Conservation (phyloP, 164 flowering plant species). For the Annona squamosa region DNA sequence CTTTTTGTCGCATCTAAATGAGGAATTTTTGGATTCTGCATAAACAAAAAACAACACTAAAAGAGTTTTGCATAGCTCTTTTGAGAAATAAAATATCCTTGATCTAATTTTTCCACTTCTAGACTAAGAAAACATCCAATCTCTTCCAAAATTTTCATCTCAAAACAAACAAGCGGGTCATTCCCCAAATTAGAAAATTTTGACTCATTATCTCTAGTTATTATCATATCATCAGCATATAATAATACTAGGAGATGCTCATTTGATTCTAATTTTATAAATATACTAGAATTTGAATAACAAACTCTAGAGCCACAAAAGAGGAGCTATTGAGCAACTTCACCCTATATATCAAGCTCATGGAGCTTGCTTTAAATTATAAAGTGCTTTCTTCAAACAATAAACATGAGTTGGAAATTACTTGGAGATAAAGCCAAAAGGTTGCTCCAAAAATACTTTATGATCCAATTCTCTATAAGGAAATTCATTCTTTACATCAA, state of each 20-base stretch:
- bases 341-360: conserved; percentile 13
- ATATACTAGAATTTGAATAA: conserved; percentile 16
- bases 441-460: conserved; percentile 15
- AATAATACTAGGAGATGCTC: conserved; percentile 10
- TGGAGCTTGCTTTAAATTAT: background rate
- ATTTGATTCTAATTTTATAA: conserved; percentile 8
- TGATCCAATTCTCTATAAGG: background rate
- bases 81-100: conserved; percentile 11
- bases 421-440: conserved; percentile 9
- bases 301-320: conserved; percentile 15
- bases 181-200: background rate
- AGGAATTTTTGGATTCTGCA: conserved; percentile 5
- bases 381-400: conserved; percentile 16
- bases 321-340: conserved; percentile 15
- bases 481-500: too few species aligned
- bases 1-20: background rate
- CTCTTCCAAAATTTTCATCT: conserved; percentile 16
- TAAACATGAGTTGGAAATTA: conserved; percentile 16
- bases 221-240: conserved; percentile 23
- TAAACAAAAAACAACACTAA: conserved; percentile 15
- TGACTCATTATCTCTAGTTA: conserved; percentile 6
- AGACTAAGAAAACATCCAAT: conserved; percentile 15
- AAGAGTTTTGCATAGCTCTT: conserved; percentile 8
- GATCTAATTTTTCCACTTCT: conserved; percentile 9
- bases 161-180: conserved; percentile 13